Evolutionary conservation across 169 alveolate genomes (phyloP).

Genomic region (Plasmodium sp.): DNA sequence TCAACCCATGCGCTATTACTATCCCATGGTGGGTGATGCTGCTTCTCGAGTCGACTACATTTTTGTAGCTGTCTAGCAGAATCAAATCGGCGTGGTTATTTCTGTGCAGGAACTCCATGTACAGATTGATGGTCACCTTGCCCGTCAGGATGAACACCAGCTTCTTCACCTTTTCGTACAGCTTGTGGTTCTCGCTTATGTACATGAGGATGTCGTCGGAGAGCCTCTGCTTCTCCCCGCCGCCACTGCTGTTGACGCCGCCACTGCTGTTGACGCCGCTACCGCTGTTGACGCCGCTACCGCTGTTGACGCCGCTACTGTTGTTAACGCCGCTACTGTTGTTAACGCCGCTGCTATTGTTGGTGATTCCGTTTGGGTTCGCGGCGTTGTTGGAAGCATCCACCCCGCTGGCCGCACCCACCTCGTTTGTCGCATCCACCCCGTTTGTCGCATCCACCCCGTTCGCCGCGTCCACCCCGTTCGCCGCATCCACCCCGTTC

Average conservation of each 20-base stretch:
- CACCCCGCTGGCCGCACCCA: no score
- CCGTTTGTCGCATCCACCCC: no score
- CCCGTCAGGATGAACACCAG: slow-evolving; percentile 85
- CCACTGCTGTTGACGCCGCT: no score
- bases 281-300: no score
- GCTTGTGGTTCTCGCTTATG: slow-evolving; percentile 26
- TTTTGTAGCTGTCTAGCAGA: slow-evolving; percentile 81
- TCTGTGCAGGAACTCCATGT: slow-evolving; percentile 90
- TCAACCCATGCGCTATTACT: slow-evolving; percentile 92
- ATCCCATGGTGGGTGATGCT: slow-evolving; percentile 92
- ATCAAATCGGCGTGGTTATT: slow-evolving; percentile 92
- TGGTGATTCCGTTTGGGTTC: no score
- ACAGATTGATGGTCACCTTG: slow-evolving; percentile 82
- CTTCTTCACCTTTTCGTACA: slow-evolving; percentile 76
- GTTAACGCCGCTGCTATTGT: no score
- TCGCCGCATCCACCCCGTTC: no score
- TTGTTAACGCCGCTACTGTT: no score
- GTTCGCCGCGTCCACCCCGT: not conserved
- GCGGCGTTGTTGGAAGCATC: no score
- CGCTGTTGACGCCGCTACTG: no score
- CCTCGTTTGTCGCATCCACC: no score
- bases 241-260: not conserved
- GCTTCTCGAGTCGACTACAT: slow-evolving; percentile 81
- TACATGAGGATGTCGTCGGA: slow-evolving; percentile 23
- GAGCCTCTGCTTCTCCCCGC: slow-evolving; percentile 4